Evolutionary conservation across 2,329 filamentous ascomycete genomes (phyloP).

Genomic region (Xylariaceae sp.): DNA sequence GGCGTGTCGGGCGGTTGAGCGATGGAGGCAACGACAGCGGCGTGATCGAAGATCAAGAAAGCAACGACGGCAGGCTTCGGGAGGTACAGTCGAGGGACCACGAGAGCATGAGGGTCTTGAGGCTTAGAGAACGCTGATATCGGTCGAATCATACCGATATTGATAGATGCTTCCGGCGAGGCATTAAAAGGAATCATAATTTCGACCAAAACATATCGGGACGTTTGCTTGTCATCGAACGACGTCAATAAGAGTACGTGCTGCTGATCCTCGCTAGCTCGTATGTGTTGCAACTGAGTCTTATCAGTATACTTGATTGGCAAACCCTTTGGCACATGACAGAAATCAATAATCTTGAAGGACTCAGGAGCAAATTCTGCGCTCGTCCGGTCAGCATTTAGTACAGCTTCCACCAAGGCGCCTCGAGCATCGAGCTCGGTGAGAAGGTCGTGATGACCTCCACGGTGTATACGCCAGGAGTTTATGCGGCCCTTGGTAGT

Average conservation of each 20-base stretch:
- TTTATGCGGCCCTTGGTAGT: slow-evolving; percentile 76
- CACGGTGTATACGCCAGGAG: slow-evolving; percentile 84
- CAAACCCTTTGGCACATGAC: slow-evolving; percentile 57
- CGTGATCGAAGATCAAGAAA: slow-evolving; percentile 75
- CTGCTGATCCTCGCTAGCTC: slow-evolving; percentile 49
- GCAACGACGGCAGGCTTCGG: slow-evolving; percentile 76
- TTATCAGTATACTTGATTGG: slow-evolving; percentile 48
- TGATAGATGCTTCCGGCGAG: slow-evolving; percentile 30
- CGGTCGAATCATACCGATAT: slow-evolving; percentile 64
- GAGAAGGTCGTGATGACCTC: slow-evolving; percentile 73
- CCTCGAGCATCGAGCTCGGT: slow-evolving; percentile 68
- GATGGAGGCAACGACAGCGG: slow-evolving; percentile 74
- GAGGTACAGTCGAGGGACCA: slow-evolving; percentile 66
- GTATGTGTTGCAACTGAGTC: slow-evolving; percentile 48
- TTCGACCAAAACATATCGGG: slow-evolving; percentile 74
- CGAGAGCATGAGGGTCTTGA: slow-evolving; percentile 38
- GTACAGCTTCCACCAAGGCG: slow-evolving; percentile 59
- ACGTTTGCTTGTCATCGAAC: slow-evolving; percentile 45
- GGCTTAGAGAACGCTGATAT: slow-evolving; percentile 62
- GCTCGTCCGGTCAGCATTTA: slow-evolving; percentile 47
- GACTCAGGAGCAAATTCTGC: slow-evolving; percentile 51
- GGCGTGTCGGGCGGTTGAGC: slow-evolving; percentile 64
- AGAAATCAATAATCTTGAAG: slow-evolving; percentile 76
- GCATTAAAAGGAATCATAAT: slow-evolving; percentile 54
- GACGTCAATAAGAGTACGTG: slow-evolving; percentile 61